A percentile compares a stretch with the other conserved stretches of the same genome.
Evolutionary conservation across 2,329 filamentous ascomycete genomes (phyloP).

Genomic region (Claviceps sorghi): DNA sequence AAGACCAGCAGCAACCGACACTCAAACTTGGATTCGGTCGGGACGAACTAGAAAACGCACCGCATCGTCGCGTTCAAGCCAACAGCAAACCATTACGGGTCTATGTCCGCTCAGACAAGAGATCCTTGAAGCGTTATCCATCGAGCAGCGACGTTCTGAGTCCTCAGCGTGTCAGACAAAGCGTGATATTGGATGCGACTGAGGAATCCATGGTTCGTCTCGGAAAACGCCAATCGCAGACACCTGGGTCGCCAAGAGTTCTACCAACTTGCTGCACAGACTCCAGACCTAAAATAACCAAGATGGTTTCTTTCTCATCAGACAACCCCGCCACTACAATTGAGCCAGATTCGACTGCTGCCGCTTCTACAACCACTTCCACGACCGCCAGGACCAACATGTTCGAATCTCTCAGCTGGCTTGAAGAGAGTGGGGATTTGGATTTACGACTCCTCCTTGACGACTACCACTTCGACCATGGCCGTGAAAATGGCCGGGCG

Average conservation of each 20-base stretch:
- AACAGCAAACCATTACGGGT: constrained; percentile 1
- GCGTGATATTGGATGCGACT: constrained; percentile 22
- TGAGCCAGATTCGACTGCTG: constrained; percentile 8
- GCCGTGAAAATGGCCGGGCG: constrained; percentile 29
- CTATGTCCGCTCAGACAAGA: not conserved
- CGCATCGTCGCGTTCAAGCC: constrained; percentile 2
- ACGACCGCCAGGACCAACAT: constrained; percentile 27
- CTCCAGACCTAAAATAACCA: constrained; percentile 6
- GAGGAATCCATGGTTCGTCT: constrained; percentile 14
- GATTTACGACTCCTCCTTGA: constrained; percentile 53
- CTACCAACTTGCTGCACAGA: not conserved
- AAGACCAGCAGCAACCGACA: constrained; percentile 1
- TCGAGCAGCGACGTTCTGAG: constrained; percentile 52
- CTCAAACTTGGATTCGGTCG: constrained; percentile 6
- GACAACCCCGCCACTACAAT: constrained; percentile 7
- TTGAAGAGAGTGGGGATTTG: constrained; percentile 58
- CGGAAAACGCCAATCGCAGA: constrained; percentile 13
- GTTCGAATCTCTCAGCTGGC: constrained; percentile 56
- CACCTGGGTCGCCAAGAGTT: constrained; percentile 8
- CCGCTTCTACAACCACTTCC: not conserved
- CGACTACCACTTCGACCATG: constrained; percentile 52
- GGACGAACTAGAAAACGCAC: constrained; percentile 8
- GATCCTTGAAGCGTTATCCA: constrained; percentile 46
- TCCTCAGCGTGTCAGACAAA: constrained; percentile 23
- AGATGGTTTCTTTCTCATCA: constrained; percentile 12